A percentile compares a stretch with the other conserved stretches of the same genome.
These are phyloP conservation scores for Grigorovia transvaalensis DNA, from an alignment of 805 yeast species.

Conservation along the genomic window DNA sequence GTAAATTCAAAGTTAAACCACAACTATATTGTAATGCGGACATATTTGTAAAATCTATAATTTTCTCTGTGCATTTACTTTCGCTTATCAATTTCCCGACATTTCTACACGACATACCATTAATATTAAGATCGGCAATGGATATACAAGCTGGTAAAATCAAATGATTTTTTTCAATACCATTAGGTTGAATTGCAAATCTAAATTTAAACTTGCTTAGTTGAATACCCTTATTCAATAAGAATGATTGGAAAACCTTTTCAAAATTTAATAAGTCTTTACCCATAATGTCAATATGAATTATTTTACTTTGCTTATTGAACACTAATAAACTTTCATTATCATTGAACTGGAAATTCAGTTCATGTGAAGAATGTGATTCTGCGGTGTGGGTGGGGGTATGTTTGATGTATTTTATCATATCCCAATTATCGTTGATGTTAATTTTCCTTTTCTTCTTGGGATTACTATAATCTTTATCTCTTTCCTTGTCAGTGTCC, in stretches of 20 bases:
- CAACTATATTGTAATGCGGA: neutral
- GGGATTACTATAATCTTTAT: neutral
- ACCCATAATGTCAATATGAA: constrained; percentile 16
- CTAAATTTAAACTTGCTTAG: constrained; percentile 2
- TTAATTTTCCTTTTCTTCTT: neutral
- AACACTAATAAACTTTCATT: constrained; percentile 24
- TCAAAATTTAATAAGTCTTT: constrained; percentile 6
- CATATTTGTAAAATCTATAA: constrained; percentile 10
- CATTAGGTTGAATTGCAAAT: neutral
- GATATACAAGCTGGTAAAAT: neutral
- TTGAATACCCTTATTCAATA: neutral
- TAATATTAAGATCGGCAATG: neutral
- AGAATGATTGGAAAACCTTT: constrained; percentile 2
- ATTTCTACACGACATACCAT: neutral
- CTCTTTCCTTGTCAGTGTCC: constrained; percentile 1
- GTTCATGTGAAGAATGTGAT: constrained; percentile 8
- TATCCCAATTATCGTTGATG: neutral
- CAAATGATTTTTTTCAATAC: neutral
- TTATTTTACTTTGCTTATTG: constrained; percentile 20
- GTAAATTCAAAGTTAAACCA: constrained; percentile 12
- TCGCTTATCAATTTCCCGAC: neutral
- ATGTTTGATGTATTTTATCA: constrained; percentile 28
- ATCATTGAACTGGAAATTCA: constrained; percentile 35
- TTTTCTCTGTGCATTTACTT: constrained; percentile 8
- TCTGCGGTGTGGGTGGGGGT: too few species aligned